Percentiles rank a stretch among this genome's conserved stretches.
Evolutionary conservation across 176 grass and related monocot species (phyloP).

Genomic region (Musa schizocarpa): DNA sequence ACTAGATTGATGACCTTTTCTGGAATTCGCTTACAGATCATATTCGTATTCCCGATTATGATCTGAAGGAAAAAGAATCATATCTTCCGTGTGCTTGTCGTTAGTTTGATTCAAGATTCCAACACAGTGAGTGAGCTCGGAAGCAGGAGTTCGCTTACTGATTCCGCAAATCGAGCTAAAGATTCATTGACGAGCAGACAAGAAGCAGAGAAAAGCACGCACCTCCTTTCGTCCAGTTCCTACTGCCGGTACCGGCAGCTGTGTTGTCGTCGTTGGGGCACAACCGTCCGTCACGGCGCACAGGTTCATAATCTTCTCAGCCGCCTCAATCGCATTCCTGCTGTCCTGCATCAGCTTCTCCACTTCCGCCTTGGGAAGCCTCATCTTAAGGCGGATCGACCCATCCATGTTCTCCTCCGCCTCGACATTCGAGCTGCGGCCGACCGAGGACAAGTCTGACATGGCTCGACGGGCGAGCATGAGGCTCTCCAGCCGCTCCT

Average conservation of each 20-base stretch:
- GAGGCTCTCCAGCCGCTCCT: slow-evolving; percentile 78
- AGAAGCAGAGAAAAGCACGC: not conserved
- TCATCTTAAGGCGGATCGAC: slow-evolving; percentile 47
- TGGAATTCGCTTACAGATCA: too few species aligned
- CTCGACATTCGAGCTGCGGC: slow-evolving; percentile 1
- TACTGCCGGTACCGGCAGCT: slow-evolving; percentile 32
- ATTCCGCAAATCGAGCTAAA: too few species aligned
- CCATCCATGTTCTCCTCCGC: slow-evolving; percentile 17
- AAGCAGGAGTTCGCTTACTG: too few species aligned
- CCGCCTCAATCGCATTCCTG: slow-evolving; percentile 50
- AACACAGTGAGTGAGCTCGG: too few species aligned
- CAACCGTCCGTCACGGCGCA: slow-evolving; percentile 35
- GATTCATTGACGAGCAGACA: too few species aligned
- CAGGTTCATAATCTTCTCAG: slow-evolving; percentile 76
- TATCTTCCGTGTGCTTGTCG: too few species aligned
- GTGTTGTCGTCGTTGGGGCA: slow-evolving; percentile 9
- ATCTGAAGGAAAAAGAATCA: too few species aligned
- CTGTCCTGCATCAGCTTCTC: slow-evolving; percentile 75
- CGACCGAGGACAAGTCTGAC: slow-evolving; percentile 49
- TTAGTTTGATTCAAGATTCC: too few species aligned
- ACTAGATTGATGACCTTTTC: too few species aligned
- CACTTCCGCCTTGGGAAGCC: slow-evolving; percentile 65
- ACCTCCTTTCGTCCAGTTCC: slow-evolving; percentile 15
- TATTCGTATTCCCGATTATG: too few species aligned
- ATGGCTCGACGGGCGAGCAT: slow-evolving; percentile 90